Percentiles rank a stretch among this genome's conserved stretches.
These are phyloP conservation scores for Straminergon stramineum DNA, from an alignment of 225 moss, liverwort and hornwort genomes.

Conservation along the genomic window DNA sequence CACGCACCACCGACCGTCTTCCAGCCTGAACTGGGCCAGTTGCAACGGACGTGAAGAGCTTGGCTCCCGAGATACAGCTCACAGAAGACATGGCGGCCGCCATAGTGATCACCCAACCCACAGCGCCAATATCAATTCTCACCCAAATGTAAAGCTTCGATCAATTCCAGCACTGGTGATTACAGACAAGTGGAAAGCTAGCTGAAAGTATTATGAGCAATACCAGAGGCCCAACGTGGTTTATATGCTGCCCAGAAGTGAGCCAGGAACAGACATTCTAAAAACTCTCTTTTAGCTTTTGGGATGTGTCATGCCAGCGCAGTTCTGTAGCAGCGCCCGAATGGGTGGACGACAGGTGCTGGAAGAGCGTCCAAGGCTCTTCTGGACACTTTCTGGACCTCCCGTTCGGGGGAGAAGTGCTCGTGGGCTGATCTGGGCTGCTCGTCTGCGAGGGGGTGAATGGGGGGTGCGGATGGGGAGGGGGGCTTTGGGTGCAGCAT, in stretches of 20 bases:
- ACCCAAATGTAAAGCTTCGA: not conserved
- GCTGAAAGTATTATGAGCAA: not conserved
- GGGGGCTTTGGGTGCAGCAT: not conserved
- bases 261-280: not conserved
- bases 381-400: not conserved
- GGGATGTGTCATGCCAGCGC: not conserved
- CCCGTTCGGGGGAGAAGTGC: not conserved
- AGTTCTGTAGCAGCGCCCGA: not conserved
- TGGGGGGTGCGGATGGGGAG: not conserved
- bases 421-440: conserved; percentile 16
- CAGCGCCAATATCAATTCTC: not conserved
- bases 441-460: not conserved
- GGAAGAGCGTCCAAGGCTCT: not conserved
- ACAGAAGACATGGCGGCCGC: conserved; percentile 34
- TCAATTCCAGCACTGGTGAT: too few species aligned
- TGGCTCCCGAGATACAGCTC: conserved; percentile 21
- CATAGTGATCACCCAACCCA: not conserved
- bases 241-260: not conserved
- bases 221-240: not conserved
- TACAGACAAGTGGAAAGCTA: conserved; percentile 5
- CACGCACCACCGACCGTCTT: conserved; percentile 11
- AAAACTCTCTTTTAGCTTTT: not conserved
- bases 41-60: not conserved
- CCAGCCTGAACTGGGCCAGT: not conserved
- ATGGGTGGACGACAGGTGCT: conserved; percentile 1